These are phyloP conservation scores for Arctium lappa DNA, from an alignment of 129 eudicot species.

Conservation along the genomic window DNA sequence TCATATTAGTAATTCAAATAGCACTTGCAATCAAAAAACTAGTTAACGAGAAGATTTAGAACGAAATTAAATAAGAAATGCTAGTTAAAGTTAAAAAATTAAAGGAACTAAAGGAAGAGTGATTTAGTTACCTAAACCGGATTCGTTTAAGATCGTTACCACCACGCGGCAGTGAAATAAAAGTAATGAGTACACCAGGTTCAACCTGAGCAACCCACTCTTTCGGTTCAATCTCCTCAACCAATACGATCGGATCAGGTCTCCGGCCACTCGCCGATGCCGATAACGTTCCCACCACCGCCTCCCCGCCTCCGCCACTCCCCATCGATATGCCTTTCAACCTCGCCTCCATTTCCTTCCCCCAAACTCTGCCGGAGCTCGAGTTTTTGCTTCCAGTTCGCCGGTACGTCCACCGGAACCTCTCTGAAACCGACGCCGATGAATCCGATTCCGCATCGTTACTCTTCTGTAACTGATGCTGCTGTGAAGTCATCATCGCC, in stretches of 20 bases:
- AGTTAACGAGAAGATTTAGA: not conserved
- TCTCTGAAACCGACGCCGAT: conserved; percentile 45
- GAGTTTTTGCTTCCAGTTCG: conserved; percentile 66
- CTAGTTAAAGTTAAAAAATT: not conserved
- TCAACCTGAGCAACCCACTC: conserved; percentile 89
- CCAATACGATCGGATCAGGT: conserved; percentile 49
- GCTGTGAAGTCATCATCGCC: conserved; percentile 16
- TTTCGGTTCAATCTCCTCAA: conserved; percentile 61
- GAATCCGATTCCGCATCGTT: conserved; percentile 36
- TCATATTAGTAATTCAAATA: not conserved
- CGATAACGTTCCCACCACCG: conserved; percentile 33
- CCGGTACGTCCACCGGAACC: conserved; percentile 45
- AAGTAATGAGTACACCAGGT: conserved; percentile 70
- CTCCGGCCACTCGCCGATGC: conserved; percentile 59
- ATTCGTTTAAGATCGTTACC: conserved; percentile 90
- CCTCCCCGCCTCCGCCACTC: conserved; percentile 24
- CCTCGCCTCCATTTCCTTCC: conserved; percentile 76
- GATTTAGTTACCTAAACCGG: conserved; percentile 70
- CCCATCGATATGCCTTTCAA: conserved; percentile 62
- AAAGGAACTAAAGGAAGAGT: not conserved
- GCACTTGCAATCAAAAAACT: not conserved
- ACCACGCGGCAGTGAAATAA: conserved; percentile 62
- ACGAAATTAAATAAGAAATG: not conserved
- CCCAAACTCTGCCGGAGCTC: conserved; percentile 63
- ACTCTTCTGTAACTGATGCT: conserved; percentile 12